phyloP scores from a whole-genome alignment of 1,284 basidiomycete species.

The Tilletia indica region DNA sequence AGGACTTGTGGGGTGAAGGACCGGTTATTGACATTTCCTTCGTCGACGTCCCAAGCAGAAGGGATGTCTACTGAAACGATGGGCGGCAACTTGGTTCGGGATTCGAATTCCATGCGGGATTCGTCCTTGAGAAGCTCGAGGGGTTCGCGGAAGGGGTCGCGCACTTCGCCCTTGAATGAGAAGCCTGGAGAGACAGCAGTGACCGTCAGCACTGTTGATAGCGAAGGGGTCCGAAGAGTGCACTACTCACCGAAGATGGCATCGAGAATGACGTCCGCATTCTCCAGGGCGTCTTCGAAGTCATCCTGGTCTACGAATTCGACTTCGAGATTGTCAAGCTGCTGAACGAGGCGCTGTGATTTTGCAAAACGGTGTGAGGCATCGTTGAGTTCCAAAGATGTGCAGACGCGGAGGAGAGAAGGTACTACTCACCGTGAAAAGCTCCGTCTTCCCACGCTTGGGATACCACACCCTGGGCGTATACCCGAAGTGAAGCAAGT shows the following conservation, averaged over 20 bases:
- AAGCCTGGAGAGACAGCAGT: conserved; percentile 63
- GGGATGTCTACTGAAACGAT: conserved; percentile 77
- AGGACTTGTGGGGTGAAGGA: conserved; percentile 75
- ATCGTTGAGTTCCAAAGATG: too few relatives aligned
- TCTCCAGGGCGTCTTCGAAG: conserved; percentile 62
- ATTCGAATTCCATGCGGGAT: conserved; percentile 45
- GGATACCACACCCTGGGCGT: conserved; percentile 49
- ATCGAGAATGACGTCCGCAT: conserved; percentile 83
- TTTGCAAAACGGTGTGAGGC: background rate
- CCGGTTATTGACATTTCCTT: conserved; percentile 61
- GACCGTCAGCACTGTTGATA: too few relatives aligned
- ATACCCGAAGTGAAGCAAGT: conserved; percentile 63
- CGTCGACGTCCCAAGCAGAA: conserved; percentile 89
- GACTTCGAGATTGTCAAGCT: conserved; percentile 84
- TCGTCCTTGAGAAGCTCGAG: conserved; percentile 65
- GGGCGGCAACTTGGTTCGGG: conserved; percentile 29
- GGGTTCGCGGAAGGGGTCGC: conserved; percentile 78
- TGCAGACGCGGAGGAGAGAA: too few relatives aligned
- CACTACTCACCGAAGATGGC: conserved; percentile 73
- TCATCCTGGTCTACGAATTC: conserved; percentile 60
- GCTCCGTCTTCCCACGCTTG: conserved; percentile 46
- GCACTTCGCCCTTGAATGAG: conserved; percentile 75
- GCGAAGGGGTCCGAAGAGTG: background rate
- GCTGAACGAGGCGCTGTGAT: conserved; percentile 71
- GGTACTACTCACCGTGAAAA: conserved; percentile 31